Percentiles rank a stretch among this genome's conserved stretches.
Conservation (phyloP, 768 basidiomycete genomes). For the Macrolepiota fuliginosa region DNA sequence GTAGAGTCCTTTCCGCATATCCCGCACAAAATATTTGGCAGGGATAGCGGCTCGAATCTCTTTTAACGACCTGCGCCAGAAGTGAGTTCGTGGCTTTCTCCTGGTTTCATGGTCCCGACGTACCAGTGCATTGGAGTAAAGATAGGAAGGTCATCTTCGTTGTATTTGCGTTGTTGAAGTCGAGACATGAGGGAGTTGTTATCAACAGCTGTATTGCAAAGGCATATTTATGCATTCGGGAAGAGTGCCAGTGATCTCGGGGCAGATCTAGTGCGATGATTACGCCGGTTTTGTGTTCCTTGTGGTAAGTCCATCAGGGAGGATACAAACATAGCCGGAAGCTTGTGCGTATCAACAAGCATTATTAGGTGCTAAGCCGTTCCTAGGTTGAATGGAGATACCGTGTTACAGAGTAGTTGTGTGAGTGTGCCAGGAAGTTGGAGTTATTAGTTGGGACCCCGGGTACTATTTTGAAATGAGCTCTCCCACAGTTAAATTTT, state of each 20-base stretch:
- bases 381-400: slow-evolving; percentile 12
- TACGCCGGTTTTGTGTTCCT: neutral
- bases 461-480: neutral
- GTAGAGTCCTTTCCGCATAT: slow-evolving; percentile 35
- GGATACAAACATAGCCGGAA: slow-evolving; percentile 11
- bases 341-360: slow-evolving; percentile 7
- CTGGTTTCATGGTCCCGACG: slow-evolving; percentile 1
- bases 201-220: neutral
- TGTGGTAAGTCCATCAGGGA: slow-evolving; percentile 2
- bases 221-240: slow-evolving; percentile 12
- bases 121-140: slow-evolving; percentile 50
- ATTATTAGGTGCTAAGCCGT: slow-evolving; percentile 9
- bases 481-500: neutral
- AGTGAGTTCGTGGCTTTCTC: neutral
- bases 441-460: slow-evolving; percentile 3
- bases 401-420: neutral
- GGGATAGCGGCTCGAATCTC: slow-evolving; percentile 53
- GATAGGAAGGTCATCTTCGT: slow-evolving; percentile 38
- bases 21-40: slow-evolving; percentile 40
- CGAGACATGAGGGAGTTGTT: slow-evolving; percentile 8
- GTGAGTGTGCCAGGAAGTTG: neutral
- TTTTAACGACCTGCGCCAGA: slow-evolving; percentile 37
- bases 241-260: slow-evolving; percentile 2
- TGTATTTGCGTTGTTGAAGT: slow-evolving; percentile 23
- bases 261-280: slow-evolving; percentile 3